phyloP scores from a whole-genome alignment of 495 filamentous ascomycete genomes.

The Acidomyces sp. region DNA sequence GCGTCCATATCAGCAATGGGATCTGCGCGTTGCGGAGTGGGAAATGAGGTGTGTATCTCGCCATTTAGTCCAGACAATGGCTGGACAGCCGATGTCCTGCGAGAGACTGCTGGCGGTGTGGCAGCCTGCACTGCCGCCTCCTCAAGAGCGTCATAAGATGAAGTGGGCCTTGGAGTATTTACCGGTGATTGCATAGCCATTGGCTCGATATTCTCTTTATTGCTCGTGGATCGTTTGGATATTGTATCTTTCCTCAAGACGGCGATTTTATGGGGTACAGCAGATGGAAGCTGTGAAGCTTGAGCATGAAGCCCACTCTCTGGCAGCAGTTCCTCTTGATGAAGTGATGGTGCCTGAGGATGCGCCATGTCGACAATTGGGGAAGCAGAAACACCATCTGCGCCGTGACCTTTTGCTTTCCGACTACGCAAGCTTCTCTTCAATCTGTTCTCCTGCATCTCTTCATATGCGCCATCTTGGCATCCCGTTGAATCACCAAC shows the following conservation, averaged over 20 bases:
- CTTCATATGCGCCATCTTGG: neutral
- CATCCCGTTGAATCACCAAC: neutral
- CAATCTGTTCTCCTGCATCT: neutral
- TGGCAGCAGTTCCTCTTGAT: neutral
- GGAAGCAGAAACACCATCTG: neutral
- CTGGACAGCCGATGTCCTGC: neutral
- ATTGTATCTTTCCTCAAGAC: conserved; percentile 13
- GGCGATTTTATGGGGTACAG: conserved; percentile 8
- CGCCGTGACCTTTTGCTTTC: neutral
- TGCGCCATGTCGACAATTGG: neutral
- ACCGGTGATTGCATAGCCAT: neutral
- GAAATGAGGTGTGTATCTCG: no score
- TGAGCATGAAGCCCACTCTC: conserved; percentile 1
- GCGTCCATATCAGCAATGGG: conserved; percentile 55
- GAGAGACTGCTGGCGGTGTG: conserved; percentile 2
- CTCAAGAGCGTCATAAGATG: conserved; percentile 12
- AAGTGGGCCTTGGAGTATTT: neutral
- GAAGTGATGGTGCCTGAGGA: neutral
- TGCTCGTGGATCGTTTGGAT: conserved; percentile 17
- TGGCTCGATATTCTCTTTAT: conserved; percentile 21
- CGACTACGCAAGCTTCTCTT: neutral
- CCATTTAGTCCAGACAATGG: no score
- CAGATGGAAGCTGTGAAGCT: conserved; percentile 11
- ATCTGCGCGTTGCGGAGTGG: conserved; percentile 34
- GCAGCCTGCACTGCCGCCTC: conserved; percentile 7